Conservation (phyloP, 352 stramenopile species). For the Phytopythium chamaehyphon region DNA sequence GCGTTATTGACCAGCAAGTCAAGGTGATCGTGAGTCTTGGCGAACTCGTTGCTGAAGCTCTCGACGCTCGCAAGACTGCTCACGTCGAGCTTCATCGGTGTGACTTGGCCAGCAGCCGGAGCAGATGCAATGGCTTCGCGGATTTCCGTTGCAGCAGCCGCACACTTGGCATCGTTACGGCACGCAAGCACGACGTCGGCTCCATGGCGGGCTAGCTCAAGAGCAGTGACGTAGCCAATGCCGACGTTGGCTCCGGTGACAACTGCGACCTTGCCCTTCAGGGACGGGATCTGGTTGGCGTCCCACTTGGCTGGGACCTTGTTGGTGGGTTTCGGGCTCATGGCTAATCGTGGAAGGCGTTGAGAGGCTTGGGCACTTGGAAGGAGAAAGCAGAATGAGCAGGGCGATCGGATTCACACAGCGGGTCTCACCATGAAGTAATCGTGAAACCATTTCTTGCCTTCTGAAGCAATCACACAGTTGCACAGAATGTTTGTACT, state of each 20-base stretch:
- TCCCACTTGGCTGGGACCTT: conserved; percentile 7
- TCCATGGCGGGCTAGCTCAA: conserved; percentile 32
- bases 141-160: conserved; percentile 1
- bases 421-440: too few species aligned
- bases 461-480: too few species aligned
- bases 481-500: too few species aligned
- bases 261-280: conserved; percentile 33
- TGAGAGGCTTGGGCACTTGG: too few species aligned
- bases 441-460: too few species aligned
- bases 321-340: conserved; percentile 14
- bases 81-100: conserved; percentile 45
- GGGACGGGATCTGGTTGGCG: conserved; percentile 9
- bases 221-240: conserved; percentile 47
- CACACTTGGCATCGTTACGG: conserved; percentile 1
- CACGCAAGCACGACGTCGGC: conserved; percentile 29
- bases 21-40: conserved; percentile 18
- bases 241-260: conserved; percentile 53
- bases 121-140: background rate
- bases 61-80: conserved; percentile 27
- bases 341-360: too few species aligned
- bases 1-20: conserved; percentile 60
- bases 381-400: too few species aligned
- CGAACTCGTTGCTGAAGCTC: conserved; percentile 25
- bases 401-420: too few species aligned
- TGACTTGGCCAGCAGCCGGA: background rate